Evolutionary conservation across 805 yeast species (phyloP).

Genomic region (Lachancea meyersii): DNA sequence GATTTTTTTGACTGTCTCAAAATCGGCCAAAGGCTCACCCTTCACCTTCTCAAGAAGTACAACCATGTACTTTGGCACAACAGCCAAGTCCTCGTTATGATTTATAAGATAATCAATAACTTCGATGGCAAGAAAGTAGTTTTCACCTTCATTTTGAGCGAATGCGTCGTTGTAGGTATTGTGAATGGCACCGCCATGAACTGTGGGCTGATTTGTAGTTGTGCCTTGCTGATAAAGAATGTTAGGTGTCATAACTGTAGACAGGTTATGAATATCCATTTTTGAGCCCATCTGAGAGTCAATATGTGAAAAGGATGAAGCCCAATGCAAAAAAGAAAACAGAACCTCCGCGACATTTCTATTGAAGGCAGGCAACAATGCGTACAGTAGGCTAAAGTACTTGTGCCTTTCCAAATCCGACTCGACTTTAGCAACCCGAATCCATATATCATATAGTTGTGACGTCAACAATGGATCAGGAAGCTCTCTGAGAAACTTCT

Average conservation of each 20-base stretch:
- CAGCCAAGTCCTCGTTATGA: slow-evolving; percentile 68
- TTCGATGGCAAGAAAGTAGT: slow-evolving; percentile 84
- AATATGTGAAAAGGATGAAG: slow-evolving; percentile 87
- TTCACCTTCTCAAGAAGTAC: slow-evolving; percentile 39
- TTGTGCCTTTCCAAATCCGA: slow-evolving; percentile 48
- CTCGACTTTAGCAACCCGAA: slow-evolving; percentile 52
- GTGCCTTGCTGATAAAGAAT: slow-evolving; percentile 57
- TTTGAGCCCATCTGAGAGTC: slow-evolving; percentile 89
- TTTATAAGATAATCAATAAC: slow-evolving; percentile 80
- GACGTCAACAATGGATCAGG: slow-evolving; percentile 87
- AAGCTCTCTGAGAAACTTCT: slow-evolving; percentile 83
- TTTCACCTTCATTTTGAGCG: slow-evolving; percentile 50
- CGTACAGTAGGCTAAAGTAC: slow-evolving; percentile 52
- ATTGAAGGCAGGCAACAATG: slow-evolving; percentile 73
- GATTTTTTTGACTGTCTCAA: slow-evolving; percentile 17
- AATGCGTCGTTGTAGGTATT: slow-evolving; percentile 35
- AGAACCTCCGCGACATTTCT: slow-evolving; percentile 84
- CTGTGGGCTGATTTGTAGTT: slow-evolving; percentile 25
- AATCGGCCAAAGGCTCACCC: slow-evolving; percentile 11
- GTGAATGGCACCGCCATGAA: slow-evolving; percentile 14
- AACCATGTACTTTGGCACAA: slow-evolving; percentile 64
- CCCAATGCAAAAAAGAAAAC: slow-evolving; percentile 85
- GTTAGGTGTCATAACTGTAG: slow-evolving; percentile 94
- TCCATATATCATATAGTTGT: slow-evolving; percentile 71
- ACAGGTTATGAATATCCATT: slow-evolving; percentile 92